Evolutionary conservation across 768 basidiomycete genomes (phyloP), one percentile per base, ranked within the genome.

Genomic region (Lenzites betulinus): DNA sequence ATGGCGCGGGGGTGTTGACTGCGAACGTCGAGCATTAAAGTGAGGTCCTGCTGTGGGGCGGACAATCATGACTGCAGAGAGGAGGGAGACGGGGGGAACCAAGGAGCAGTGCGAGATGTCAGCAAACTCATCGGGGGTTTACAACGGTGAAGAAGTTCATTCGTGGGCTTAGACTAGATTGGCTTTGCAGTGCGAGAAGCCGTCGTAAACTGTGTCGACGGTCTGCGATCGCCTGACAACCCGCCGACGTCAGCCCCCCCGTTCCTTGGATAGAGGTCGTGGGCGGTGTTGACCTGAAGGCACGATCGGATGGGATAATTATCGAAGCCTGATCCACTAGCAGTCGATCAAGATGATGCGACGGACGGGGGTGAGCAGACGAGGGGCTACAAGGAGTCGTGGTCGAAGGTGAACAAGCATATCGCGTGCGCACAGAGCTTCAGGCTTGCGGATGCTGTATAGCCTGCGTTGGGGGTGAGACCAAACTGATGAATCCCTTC

Each of bases 321-420:
- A 26, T 30, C 9, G 41, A 28, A 13, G 44, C 16, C 48, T 56
- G 60, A 52, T 54, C 42, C 39, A 44, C 57, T 59, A 63, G 53
- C 41, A 48, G 22, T 22, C 55, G 53, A 58, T 59, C 62, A 57
- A 63, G 58, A 51, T 55, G 62, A 59, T 63, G 52, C 20, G 41
- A n/a, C 15, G 7, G 41, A 18, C 47, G 47, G 39, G 35, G 22
- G 47, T 7, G 33, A 46, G 38, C 5, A 38, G 13, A 38, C 26
- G 16, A 41, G 48, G 28, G 49, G 26, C 41, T 18, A 13, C n/a
- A 33, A 44, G 26, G 23, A 35, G 48, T 28, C 13, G 25, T 18
- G 6, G 48, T 26, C 30, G 30, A 33, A 33, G 30, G 11, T 11
- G n/a, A 20, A 38, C 18, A 26, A 42, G 48, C 56, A 50, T 58